Base-by-base conservation (phyloP, 305 asterid genomes). In the Plantago lanceolata region DNA sequence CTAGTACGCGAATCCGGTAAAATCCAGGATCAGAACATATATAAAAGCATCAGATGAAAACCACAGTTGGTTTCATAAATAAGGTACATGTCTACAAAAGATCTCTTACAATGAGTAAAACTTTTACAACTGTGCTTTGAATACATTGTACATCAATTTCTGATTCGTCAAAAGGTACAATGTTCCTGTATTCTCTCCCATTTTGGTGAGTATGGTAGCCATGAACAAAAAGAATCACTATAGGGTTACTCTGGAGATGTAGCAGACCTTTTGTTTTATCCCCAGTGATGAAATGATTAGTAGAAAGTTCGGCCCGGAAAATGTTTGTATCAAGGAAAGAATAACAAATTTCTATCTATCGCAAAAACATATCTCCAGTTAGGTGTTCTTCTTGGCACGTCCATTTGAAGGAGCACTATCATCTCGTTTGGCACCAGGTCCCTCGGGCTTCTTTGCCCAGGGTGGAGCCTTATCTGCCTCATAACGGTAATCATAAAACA, bases 401-500 rank as follows among this genome's bases (percentile, higher is more conserved):
- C 88, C 91, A 40, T 45, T 71, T 57, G 94, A 84, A 68, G 96
- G 91, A 53, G 76, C 87, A 1, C 78, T 79, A 2, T 76, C 88
- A 4, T 88, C 95, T 71, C 82, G 74, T 73, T 83, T 84, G 65
- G 82, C 59, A 50, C 92, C 88, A 68, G 97, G 65, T 43, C 88
- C 72, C 82, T 90, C 97, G 0, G 94, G 96, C 67, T 87, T 87
- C 55, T 73, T 87, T 15, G 95, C 95, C 97, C 98, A 93, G 7
- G 87, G 89, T 58, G 96, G 95, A 70, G 89, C 89, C 66, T 83
- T 75, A 62, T 90, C 95, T 1, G 95, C 63, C 69, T 86, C 94
- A 19, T 90, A 93, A 6, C 88, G 86, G 55, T 94, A 94, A 64
- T 94, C 99, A 51, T 90, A 94, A 53, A 90, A 88, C 65, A 94